phyloP scores from a whole-genome alignment of 495 filamentous ascomycete genomes.

The Penicillium parvum region DNA sequence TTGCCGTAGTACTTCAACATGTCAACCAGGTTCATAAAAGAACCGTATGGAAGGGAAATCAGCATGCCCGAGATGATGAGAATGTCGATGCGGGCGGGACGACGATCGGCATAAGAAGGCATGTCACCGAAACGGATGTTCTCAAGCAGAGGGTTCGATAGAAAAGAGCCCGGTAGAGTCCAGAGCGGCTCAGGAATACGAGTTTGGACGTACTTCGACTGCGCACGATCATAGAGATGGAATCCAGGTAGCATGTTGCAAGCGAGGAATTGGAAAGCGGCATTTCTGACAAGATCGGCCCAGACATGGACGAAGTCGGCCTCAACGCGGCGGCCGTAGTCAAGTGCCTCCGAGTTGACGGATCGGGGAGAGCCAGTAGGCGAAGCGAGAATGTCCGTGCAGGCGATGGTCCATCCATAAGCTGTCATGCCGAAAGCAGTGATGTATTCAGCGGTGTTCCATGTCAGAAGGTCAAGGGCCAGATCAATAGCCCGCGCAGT shows the following conservation, averaged over 20 bases:
- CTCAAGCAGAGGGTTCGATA: slow-evolving; percentile 17
- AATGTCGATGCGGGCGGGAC: slow-evolving; percentile 10
- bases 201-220: slow-evolving; percentile 14
- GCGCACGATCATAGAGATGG: slow-evolving; percentile 17
- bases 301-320: slow-evolving; percentile 11
- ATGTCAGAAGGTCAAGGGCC: slow-evolving; percentile 18
- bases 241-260: slow-evolving; percentile 15
- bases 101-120: slow-evolving; percentile 2
- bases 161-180: slow-evolving; percentile 3
- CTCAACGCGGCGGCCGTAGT: slow-evolving; percentile 6
- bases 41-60: slow-evolving; percentile 18
- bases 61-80: too few relatives aligned
- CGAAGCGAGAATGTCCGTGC: neutral
- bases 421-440: slow-evolving; percentile 24
- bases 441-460: slow-evolving; percentile 28
- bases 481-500: slow-evolving; percentile 25
- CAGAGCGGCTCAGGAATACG: slow-evolving; percentile 24
- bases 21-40: slow-evolving; percentile 13
- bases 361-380: neutral
- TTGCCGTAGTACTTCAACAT: slow-evolving; percentile 10
- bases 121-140: slow-evolving; percentile 17
- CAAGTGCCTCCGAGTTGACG: neutral
- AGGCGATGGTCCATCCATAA: too few relatives aligned
- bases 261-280: slow-evolving; percentile 20
- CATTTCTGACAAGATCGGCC: slow-evolving; percentile 13